These are phyloP conservation scores for Cytospora mali DNA, from an alignment of 2,329 filamentous ascomycete genomes.

Conservation along the genomic window DNA sequence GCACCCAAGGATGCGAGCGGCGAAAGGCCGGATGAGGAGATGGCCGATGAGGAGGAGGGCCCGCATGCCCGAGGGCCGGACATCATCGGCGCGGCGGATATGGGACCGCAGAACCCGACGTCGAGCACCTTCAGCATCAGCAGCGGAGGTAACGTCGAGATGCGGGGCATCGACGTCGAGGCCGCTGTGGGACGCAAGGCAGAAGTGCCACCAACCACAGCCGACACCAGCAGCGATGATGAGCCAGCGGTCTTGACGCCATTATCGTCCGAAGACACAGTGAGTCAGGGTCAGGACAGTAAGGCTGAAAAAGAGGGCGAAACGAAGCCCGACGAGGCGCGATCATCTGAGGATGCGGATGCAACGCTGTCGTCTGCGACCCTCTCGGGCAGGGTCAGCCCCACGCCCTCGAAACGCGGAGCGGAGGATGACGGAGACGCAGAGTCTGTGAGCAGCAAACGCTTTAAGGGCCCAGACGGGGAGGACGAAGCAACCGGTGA, in stretches of 20 bases:
- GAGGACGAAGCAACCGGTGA: constrained; percentile 28
- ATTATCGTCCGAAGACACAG: background rate
- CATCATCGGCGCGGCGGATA: constrained; percentile 82
- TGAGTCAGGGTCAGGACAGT: background rate
- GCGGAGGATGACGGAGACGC: constrained; percentile 52
- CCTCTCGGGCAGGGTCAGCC: constrained; percentile 19
- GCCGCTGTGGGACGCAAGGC: constrained; percentile 61
- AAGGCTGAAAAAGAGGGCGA: constrained; percentile 34
- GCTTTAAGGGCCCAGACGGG: constrained; percentile 49
- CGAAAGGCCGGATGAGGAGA: constrained; percentile 41
- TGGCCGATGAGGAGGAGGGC: constrained; percentile 61
- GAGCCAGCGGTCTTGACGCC: constrained; percentile 29
- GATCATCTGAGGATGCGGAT: background rate
- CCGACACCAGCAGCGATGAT: constrained; percentile 28
- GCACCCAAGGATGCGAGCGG: constrained; percentile 31
- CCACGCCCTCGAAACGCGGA: constrained; percentile 51
- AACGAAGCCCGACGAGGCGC: constrained; percentile 8
- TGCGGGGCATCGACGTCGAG: constrained; percentile 61
- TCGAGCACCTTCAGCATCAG: constrained; percentile 44
- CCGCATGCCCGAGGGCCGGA: constrained; percentile 85
- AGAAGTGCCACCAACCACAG: constrained; percentile 30
- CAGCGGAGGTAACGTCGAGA: constrained; percentile 44
- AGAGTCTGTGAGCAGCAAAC: constrained; percentile 46
- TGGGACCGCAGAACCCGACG: constrained; percentile 68
- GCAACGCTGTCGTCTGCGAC: constrained; percentile 7